phyloP scores from a whole-genome alignment of 225 moss, liverwort and hornwort species.

The Ulota crispa region DNA sequence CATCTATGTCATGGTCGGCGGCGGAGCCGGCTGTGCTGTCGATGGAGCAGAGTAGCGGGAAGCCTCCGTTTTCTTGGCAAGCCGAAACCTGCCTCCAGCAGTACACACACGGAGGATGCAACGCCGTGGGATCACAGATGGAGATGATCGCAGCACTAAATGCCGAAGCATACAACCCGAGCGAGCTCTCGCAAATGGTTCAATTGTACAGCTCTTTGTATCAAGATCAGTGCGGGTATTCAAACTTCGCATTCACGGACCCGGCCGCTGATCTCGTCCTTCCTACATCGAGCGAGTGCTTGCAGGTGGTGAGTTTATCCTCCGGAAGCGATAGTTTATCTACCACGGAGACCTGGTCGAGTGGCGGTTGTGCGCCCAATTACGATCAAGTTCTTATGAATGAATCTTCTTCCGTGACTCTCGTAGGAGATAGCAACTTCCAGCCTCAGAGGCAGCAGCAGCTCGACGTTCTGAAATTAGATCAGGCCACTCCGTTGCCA shows the following conservation, averaged over 20 bases:
- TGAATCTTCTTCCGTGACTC: slow-evolving; percentile 58
- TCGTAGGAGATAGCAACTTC: slow-evolving; percentile 43
- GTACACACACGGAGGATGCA: slow-evolving; percentile 35
- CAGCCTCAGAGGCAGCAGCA: slow-evolving; percentile 33
- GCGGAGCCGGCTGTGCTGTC: slow-evolving; percentile 57
- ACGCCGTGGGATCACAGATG: slow-evolving; percentile 35
- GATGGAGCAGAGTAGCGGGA: slow-evolving; percentile 38
- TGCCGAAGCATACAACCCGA: slow-evolving; percentile 40
- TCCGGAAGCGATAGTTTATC: slow-evolving; percentile 66
- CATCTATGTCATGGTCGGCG: slow-evolving; percentile 60
- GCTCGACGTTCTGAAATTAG: slow-evolving; percentile 42
- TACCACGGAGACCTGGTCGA: slow-evolving; percentile 55
- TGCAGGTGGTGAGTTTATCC: slow-evolving; percentile 70
- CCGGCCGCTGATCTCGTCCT: slow-evolving; percentile 36
- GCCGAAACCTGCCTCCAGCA: slow-evolving; percentile 50
- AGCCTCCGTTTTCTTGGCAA: slow-evolving; percentile 49
- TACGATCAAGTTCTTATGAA: slow-evolving; percentile 42
- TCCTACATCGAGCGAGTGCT: slow-evolving; percentile 59
- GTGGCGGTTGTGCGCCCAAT: slow-evolving; percentile 47
- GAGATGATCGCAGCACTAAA: slow-evolving; percentile 54
- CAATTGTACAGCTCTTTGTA: slow-evolving; percentile 60
- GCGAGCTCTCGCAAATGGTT: slow-evolving; percentile 63
- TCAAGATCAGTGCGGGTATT: slow-evolving; percentile 62
- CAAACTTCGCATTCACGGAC: slow-evolving; percentile 51
- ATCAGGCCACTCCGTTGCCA: slow-evolving; percentile 8